These are phyloP conservation scores for Dissophora globulifera DNA, from an alignment of 192 early-diverging fungal species.

Conservation along the genomic window DNA sequence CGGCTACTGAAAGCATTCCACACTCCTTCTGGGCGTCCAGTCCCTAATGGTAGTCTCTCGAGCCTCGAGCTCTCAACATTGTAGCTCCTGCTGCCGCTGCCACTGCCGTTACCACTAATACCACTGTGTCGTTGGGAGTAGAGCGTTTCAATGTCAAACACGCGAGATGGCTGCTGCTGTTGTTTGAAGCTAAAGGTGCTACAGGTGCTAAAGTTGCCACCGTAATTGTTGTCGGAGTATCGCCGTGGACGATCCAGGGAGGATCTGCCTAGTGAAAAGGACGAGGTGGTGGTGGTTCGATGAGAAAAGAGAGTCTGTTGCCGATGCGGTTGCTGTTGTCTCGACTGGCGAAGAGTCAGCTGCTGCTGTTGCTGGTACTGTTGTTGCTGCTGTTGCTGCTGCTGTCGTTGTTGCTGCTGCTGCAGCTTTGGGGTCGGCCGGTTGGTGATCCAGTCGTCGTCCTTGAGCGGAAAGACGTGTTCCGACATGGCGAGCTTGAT, in stretches of 20 bases:
- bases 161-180: no score
- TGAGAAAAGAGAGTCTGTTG: no score
- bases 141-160: no score
- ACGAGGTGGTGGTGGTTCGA: no score
- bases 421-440: background rate
- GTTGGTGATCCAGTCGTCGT: slow-evolving; percentile 13
- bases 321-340: background rate
- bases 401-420: slow-evolving; percentile 2
- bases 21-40: slow-evolving; percentile 2
- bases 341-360: background rate
- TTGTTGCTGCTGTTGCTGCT: slow-evolving; percentile 7
- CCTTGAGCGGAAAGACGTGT: slow-evolving; percentile 5
- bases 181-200: no score
- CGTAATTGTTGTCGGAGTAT: no score
- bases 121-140: no score
- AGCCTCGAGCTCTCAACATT: background rate
- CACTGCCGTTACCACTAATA: slow-evolving; percentile 1
- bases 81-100: background rate
- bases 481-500: slow-evolving; percentile 1
- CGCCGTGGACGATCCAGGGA: no score
- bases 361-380: slow-evolving; percentile 6
- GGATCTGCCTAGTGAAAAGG: no score
- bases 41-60: slow-evolving; percentile 1
- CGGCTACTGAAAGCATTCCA: slow-evolving; percentile 8
- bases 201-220: no score